These are phyloP conservation scores for Zygotorulaspora florentina DNA, from an alignment of 805 yeast genomes.

Conservation along the genomic window DNA sequence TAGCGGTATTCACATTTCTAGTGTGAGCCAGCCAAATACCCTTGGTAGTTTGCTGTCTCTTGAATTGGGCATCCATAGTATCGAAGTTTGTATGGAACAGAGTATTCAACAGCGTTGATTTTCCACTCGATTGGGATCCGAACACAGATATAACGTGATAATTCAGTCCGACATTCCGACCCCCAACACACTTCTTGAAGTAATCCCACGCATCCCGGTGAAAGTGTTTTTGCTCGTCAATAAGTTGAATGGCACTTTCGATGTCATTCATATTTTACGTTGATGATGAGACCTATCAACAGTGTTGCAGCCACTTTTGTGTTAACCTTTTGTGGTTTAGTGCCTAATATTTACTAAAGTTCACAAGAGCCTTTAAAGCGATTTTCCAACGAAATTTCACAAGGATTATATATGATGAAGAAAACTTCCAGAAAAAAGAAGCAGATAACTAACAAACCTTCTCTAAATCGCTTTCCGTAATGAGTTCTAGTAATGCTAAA, in stretches of 20 bases:
- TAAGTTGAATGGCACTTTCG: constrained; percentile 44
- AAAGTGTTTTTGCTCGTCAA: constrained; percentile 50
- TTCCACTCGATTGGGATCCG: constrained; percentile 96
- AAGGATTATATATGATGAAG: neutral
- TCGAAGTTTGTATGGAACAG: constrained; percentile 84
- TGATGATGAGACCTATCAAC: neutral
- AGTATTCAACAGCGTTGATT: constrained; percentile 83
- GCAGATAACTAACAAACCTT: too few species aligned
- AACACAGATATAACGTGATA: constrained; percentile 93
- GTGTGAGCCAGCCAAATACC: constrained; percentile 76
- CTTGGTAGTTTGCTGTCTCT: constrained; percentile 85
- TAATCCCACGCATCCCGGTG: constrained; percentile 27
- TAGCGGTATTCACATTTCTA: constrained; percentile 33
- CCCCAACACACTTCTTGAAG: constrained; percentile 21
- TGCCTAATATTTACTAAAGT: too few species aligned
- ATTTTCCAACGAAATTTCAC: neutral
- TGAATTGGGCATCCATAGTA: constrained; percentile 78
- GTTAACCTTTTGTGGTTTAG: too few species aligned
- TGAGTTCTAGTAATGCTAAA: constrained; percentile 33
- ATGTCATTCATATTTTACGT: neutral
- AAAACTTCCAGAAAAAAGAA: neutral
- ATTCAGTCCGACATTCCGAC: constrained; percentile 51
- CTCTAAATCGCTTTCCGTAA: neutral
- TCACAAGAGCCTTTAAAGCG: neutral
- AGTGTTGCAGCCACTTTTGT: too few species aligned